Percentiles rank a stretch among this genome's conserved stretches.
phyloP scores from a whole-genome alignment of 2,329 filamentous ascomycete genomes.

The Coniella vitis region DNA sequence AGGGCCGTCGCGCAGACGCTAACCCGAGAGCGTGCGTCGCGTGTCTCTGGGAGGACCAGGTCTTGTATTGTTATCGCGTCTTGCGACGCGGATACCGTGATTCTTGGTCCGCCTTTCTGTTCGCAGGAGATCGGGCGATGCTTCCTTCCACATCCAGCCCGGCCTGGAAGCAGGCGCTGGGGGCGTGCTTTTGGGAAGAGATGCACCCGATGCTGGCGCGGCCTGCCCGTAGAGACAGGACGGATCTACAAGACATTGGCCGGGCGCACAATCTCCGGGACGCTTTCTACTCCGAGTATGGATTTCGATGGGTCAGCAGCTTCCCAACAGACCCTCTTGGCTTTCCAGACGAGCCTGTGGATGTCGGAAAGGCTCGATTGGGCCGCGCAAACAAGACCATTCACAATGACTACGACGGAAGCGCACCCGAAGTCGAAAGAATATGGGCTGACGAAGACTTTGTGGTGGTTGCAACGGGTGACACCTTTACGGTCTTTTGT shows the following conservation, averaged over 20 bases:
- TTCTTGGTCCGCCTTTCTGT: not conserved
- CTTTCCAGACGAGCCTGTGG: too few relatives aligned
- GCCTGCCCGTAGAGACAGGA: too few relatives aligned
- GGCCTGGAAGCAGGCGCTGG: too few relatives aligned
- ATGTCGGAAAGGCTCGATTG: too few relatives aligned
- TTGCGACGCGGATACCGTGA: too few relatives aligned
- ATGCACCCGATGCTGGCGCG: not conserved
- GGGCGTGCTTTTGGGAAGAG: not conserved
- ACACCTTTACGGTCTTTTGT: not conserved
- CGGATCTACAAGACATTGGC: too few relatives aligned
- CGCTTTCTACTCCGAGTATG: too few relatives aligned
- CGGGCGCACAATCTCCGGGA: too few relatives aligned
- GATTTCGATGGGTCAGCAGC: too few relatives aligned
- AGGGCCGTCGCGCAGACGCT: not conserved
- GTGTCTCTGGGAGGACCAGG: not conserved
- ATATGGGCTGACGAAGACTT: constrained; percentile 6
- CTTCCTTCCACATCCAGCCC: not conserved
- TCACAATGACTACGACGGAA: too few relatives aligned
- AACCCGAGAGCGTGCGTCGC: not conserved
- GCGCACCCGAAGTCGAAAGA: not conserved
- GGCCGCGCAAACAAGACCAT: too few relatives aligned
- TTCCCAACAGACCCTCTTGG: too few relatives aligned
- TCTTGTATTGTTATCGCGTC: not conserved
- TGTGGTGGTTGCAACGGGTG: not conserved
- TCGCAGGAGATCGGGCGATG: not conserved